Base-by-base conservation (phyloP, 2,329 filamentous ascomycete species). In the Trematosphaeria pertusa region DNA sequence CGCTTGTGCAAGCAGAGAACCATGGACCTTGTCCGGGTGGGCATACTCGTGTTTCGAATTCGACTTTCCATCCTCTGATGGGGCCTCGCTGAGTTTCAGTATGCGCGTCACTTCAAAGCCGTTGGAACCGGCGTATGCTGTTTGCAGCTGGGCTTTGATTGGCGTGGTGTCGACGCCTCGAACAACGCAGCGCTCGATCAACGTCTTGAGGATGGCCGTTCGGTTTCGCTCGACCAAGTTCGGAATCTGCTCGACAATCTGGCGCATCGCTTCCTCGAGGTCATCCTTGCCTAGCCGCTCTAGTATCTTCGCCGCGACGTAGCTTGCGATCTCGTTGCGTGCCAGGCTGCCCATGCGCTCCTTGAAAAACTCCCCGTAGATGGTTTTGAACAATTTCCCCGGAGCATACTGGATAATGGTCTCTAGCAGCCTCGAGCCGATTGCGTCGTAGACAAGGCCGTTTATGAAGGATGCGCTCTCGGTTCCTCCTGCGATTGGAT, bases 351-450 rank as follows among this genome's bases (percentile, higher is more conserved):
- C 85, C 61, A 97, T 88, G 19, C 91, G 84, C 11, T 88, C 86
- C 51, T 87, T 87, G 71, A 97, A 88, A 55, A 91, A 84, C 56
- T 87, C 86, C 47, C 82, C 84, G 73, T 95, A 93, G 5, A 99
- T 80, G 11, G 85, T 83, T 72, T 96, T 97, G 82, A 97, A 99
- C 24, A 91, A 75, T 73, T 94, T 96, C 33, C 89, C 91, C 0
- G 94, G 91, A 12, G 87, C 85, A 65, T 88, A 82, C 19, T 86
- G 82, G 54, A 97, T 83, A 53, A 99, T 87, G 0, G 87, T 90
- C 74, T 99, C 94, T 17, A 97, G 80, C 2, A 99, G 79, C 34
- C 93, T 87, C 3, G 93, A 97, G 12, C 94, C 94, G 40, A 97
- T 87, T 1, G 88, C 81, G 65, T 97, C 91, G 71, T 97, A 97